A percentile compares a stretch with the other conserved stretches of the same genome.
Conservation (phyloP, 2,329 filamentous ascomycete genomes). For the Rutstroemia sp. region DNA sequence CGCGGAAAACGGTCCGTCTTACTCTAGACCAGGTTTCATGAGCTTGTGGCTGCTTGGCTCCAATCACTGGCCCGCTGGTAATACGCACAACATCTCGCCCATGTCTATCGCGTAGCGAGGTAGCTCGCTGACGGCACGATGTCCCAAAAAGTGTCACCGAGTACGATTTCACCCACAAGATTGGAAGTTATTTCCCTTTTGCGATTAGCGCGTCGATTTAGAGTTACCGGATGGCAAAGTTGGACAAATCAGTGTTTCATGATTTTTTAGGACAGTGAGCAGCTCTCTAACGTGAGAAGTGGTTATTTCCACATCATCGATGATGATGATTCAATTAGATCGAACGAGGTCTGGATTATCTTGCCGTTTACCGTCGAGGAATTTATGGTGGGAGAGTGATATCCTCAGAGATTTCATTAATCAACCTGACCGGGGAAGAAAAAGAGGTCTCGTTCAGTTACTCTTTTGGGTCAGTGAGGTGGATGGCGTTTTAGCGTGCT, state of each 20-base stretch:
- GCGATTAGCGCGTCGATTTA: not conserved
- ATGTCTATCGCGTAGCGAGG: slow-evolving; percentile 7
- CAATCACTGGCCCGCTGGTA: not conserved
- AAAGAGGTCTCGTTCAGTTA: slow-evolving; percentile 3
- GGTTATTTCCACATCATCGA: not conserved
- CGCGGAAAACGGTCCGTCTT: slow-evolving; percentile 13
- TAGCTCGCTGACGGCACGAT: not conserved
- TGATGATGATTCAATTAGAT: not conserved
- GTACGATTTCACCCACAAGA: not conserved
- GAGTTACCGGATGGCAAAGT: not conserved
- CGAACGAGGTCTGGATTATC: not conserved
- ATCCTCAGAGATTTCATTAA: not conserved
- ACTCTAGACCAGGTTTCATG: slow-evolving; percentile 1
- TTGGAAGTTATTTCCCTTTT: not conserved
- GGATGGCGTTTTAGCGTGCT: slow-evolving; percentile 17
- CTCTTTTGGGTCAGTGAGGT: slow-evolving; percentile 9
- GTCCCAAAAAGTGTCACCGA: not conserved
- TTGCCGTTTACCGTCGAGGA: too few species aligned
- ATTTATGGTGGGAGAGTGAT: not conserved
- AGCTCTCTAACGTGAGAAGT: not conserved
- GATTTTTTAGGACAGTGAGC: not conserved
- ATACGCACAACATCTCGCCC: slow-evolving; percentile 6
- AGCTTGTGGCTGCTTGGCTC: not conserved
- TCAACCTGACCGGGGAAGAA: not conserved
- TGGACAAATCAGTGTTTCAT: not conserved